Conservation (phyloP, 805 yeast genomes). For the Yarrowia porcina region DNA sequence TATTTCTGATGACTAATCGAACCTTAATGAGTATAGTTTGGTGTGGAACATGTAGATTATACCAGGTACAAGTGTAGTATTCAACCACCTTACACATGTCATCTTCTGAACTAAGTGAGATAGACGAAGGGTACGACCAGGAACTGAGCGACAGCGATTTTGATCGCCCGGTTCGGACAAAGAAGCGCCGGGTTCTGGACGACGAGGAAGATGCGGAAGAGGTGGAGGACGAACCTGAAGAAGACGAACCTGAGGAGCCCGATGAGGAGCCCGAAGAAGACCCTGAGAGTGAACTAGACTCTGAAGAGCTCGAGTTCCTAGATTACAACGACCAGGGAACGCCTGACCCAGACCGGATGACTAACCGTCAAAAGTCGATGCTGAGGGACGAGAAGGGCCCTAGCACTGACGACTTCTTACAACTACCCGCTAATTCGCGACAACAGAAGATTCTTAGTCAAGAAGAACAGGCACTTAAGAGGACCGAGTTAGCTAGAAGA, state of each 20-base stretch:
- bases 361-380: conserved; percentile 14
- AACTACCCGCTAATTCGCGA: conserved; percentile 29
- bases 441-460: conserved; percentile 62
- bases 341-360: conserved; percentile 12
- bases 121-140: conserved; percentile 19
- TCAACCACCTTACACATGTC: not conserved
- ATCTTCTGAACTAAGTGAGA: conserved; percentile 20
- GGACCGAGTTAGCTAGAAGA: conserved; percentile 85
- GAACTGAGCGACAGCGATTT: not conserved
- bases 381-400: not conserved
- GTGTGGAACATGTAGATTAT: no score
- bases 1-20: conserved; percentile 37
- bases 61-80: not conserved
- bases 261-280: not conserved
- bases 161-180: conserved; percentile 1
- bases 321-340: conserved; percentile 18
- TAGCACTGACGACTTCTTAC: not conserved
- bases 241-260: not conserved
- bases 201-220: not conserved
- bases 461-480: conserved; percentile 75
- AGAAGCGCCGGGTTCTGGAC: not conserved
- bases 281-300: not conserved
- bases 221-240: not conserved
- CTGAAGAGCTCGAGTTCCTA: conserved; percentile 21
- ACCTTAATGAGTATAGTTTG: no score